Evolutionary conservation across 129 eudicot genomes (phyloP).

Genomic region (Pulicaria dysenterica): DNA sequence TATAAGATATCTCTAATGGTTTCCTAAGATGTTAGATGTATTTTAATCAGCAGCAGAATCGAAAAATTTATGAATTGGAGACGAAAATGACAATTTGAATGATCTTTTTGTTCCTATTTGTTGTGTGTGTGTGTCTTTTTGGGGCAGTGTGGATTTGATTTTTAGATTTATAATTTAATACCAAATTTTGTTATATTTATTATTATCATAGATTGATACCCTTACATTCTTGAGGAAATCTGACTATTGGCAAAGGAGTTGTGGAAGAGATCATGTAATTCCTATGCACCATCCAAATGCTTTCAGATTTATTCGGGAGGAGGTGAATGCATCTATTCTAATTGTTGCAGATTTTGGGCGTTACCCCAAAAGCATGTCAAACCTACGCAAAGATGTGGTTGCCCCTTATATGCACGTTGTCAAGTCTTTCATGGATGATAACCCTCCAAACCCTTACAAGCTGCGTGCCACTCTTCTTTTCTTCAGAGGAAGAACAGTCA

Average conservation of each 20-base stretch:
- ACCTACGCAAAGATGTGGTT: conserved; percentile 78
- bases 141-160: too few species aligned
- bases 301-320: conserved; percentile 68
- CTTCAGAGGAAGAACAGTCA: conserved; percentile 85
- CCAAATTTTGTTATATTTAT: background rate
- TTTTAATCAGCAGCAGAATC: background rate
- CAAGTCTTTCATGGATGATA: conserved; percentile 59
- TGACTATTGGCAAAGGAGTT: conserved; percentile 68
- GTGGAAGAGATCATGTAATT: conserved; percentile 88
- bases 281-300: conserved; percentile 98
- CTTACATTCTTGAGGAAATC: conserved; percentile 63
- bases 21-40: background rate
- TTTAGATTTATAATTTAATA: background rate
- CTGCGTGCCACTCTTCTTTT: conserved; percentile 75
- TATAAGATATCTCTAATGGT: too few species aligned
- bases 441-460: conserved; percentile 61
- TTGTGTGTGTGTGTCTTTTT: too few species aligned
- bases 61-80: background rate
- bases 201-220: conserved; percentile 57
- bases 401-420: conserved; percentile 92
- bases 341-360: conserved; percentile 91
- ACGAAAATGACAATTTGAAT: background rate
- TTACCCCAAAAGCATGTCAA: conserved; percentile 52
- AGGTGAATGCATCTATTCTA: conserved; percentile 74
- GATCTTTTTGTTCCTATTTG: too few species aligned